Evolutionary conservation across 208 protist species (phyloP).

Genomic region (Acanthamoeba lenticulata): DNA sequence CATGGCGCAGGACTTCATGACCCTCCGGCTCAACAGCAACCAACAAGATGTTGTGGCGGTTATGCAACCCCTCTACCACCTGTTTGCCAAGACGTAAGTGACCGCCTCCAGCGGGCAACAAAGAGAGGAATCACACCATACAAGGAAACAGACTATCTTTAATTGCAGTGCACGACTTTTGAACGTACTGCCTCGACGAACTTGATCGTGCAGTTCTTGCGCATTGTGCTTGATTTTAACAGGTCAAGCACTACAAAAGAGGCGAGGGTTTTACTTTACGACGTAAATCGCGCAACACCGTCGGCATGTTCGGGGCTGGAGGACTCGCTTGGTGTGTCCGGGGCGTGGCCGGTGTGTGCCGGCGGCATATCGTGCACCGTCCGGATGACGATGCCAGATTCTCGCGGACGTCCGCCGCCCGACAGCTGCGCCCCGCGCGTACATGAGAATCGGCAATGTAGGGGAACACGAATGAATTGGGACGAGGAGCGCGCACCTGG

Average conservation of each 20-base stretch:
- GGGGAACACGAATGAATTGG: neutral
- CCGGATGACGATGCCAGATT: slow-evolving; percentile 63
- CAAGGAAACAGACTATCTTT: no score
- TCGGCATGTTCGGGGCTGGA: no score
- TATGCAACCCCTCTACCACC: neutral
- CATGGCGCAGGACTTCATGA: neutral
- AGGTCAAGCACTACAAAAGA: no score
- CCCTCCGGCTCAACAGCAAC: neutral
- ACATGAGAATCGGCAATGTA: neutral
- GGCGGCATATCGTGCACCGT: slow-evolving; percentile 32
- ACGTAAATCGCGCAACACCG: no score
- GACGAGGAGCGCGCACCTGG: neutral
- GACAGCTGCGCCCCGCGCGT: neutral
- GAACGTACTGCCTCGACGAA: no score
- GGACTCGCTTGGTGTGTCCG: neutral
- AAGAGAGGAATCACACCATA: no score
- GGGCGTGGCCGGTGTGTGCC: neutral
- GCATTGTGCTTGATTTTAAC: no score
- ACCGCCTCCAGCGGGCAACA: neutral
- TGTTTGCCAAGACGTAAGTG: neutral
- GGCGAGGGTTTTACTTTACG: no score
- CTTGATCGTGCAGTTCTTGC: no score
- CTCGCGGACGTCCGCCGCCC: neutral
- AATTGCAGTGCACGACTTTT: no score
- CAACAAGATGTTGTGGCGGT: neutral